Conservation (phyloP, 768 basidiomycete genomes). For the Lactifluus piperatus region DNA sequence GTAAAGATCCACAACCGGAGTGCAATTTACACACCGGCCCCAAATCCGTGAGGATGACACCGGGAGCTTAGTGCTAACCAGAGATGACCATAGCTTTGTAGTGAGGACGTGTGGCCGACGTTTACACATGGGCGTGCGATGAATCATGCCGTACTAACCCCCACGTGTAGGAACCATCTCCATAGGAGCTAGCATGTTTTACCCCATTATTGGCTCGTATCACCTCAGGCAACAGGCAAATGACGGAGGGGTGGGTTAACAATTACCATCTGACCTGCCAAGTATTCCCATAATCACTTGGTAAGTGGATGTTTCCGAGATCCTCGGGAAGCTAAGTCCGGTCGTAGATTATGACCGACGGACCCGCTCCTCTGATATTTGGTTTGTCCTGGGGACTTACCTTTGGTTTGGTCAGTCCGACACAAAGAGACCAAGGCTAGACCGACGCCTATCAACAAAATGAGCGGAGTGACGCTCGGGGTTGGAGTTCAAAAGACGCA, state of each 20-base stretch:
- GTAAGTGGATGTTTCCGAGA: constrained; percentile 8
- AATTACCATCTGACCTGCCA: constrained; percentile 4
- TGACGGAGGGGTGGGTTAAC: neutral
- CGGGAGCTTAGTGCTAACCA: neutral
- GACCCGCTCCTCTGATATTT: neutral
- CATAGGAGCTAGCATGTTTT: neutral
- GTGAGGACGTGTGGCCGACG: neutral
- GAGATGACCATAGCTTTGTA: neutral
- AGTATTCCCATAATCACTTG: neutral
- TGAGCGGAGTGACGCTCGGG: constrained; percentile 3
- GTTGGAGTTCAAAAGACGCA: neutral
- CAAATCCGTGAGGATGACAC: neutral
- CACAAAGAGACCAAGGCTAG: constrained; percentile 1
- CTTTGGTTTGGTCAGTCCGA: neutral
- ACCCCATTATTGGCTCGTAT: neutral
- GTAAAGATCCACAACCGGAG: neutral
- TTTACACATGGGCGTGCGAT: neutral
- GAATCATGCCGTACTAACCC: neutral
- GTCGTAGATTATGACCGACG: neutral
- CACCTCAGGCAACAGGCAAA: neutral
- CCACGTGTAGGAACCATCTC: constrained; percentile 1
- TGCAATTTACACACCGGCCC: neutral
- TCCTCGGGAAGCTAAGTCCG: constrained; percentile 4
- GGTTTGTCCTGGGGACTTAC: neutral
- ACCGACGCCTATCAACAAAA: neutral